These are phyloP conservation scores for Candida albicans DNA, from an alignment of 1,139 yeast species.

Conservation along the genomic window DNA sequence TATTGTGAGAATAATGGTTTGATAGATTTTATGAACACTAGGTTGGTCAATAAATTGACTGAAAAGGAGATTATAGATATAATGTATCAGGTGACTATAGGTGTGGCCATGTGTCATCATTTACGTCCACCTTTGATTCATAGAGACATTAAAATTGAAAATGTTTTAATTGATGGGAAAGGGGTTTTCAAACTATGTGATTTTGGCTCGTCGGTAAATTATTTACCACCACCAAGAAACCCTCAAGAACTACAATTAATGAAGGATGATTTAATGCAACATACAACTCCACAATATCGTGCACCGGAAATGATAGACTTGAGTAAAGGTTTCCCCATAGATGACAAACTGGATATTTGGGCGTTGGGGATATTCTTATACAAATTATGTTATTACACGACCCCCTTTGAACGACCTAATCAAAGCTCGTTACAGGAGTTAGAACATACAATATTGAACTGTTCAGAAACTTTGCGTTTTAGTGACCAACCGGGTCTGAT, in stretches of 20 bases:
- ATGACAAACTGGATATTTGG: conserved; percentile 96
- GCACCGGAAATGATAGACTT: conserved; percentile 97
- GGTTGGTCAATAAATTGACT: conserved; percentile 75
- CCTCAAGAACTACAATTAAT: conserved; percentile 65
- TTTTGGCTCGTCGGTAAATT: conserved; percentile 87
- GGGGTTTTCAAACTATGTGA: conserved; percentile 85
- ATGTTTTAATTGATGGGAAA: conserved; percentile 75
- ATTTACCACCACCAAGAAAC: conserved; percentile 62
- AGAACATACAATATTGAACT: conserved; percentile 39
- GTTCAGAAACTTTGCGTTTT: conserved; percentile 34
- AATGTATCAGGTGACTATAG: conserved; percentile 79
- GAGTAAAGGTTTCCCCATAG: conserved; percentile 79
- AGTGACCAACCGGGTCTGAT: conserved; percentile 39
- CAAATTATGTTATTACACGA: conserved; percentile 88
- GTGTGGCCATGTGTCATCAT: conserved; percentile 87
- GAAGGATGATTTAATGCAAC: conserved; percentile 81
- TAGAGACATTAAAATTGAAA: conserved; percentile 93
- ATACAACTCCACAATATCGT: conserved; percentile 97
- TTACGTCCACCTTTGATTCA: conserved; percentile 80
- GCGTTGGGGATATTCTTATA: conserved; percentile 90
- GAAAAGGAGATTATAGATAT: conserved; percentile 82
- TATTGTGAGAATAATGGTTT: conserved; percentile 83
- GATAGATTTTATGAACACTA: conserved; percentile 91
- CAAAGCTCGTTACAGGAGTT: conserved; percentile 40
- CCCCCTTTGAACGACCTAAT: conserved; percentile 81